Evolutionary conservation across 345 rosid genomes (phyloP).

Genomic region (Euphorbia lathyris): DNA sequence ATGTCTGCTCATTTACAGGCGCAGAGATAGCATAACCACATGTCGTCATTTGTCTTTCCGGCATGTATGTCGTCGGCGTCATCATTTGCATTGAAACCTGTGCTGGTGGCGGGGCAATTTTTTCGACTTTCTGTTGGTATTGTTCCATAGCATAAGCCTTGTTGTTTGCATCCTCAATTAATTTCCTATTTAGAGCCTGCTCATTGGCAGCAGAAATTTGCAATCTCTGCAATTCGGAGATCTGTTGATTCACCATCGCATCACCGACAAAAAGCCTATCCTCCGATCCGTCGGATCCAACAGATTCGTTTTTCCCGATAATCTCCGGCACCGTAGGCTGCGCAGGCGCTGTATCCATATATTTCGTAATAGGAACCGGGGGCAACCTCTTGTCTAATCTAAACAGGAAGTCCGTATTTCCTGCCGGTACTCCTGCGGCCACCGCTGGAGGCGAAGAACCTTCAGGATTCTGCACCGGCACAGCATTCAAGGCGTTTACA

Average conservation of each 20-base stretch:
- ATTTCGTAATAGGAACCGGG: not conserved
- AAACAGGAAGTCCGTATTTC: constrained; percentile 45
- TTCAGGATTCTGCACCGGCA: constrained; percentile 38
- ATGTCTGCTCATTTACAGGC: constrained; percentile 35
- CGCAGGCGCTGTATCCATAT: not conserved
- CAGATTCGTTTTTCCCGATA: not conserved
- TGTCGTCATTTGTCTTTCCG: constrained; percentile 36
- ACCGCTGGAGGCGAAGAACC: constrained; percentile 31
- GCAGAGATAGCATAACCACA: constrained; percentile 23
- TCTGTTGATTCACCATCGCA: constrained; percentile 26
- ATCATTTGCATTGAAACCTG: constrained; percentile 25
- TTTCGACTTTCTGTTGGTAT: constrained; percentile 25
- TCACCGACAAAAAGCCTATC: not conserved
- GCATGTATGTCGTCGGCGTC: constrained; percentile 30
- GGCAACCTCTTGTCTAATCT: constrained; percentile 45
- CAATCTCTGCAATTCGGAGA: constrained; percentile 42
- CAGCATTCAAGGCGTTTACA: constrained; percentile 51
- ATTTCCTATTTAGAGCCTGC: constrained; percentile 21
- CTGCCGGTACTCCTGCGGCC: constrained; percentile 16
- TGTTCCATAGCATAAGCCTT: constrained; percentile 25
- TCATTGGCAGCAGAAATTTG: constrained; percentile 33
- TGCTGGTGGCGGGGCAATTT: constrained; percentile 17
- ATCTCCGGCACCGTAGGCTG: constrained; percentile 29
- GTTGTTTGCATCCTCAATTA: constrained; percentile 23
- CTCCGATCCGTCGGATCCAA: not conserved